Evolutionary conservation across 2,329 filamentous ascomycete genomes (phyloP), one percentile per base, ranked within the genome.

Genomic region (Aspergillus novofumigatus): DNA sequence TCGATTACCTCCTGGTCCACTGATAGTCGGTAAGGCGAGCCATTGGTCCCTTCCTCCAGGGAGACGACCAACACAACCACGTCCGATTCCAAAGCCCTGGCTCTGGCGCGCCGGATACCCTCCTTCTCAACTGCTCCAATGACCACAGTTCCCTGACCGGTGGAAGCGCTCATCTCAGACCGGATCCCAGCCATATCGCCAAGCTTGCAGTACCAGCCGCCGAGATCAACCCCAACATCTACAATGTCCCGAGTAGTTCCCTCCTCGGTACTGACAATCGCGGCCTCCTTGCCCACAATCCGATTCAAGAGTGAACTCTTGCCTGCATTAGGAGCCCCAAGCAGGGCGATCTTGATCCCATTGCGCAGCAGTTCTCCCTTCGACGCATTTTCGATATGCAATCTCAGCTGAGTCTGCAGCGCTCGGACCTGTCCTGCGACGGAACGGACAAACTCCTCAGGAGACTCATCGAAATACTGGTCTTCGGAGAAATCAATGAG

Each of bases 401-500:
- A 72, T 14, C 78, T 77, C 58, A 97, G 86, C 56, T 86, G 81
- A 29, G 72, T 69, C 54, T 86, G 77, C 55, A 97, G 83, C 0
- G 68, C 72, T 1, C 72, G 69, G 2, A 96, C 83, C 67, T 92
- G 86, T 0, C 63, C 64, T 1, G 85, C 82, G 29, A 97, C 90
- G 51, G 86, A 91, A 0, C 69, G 72, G 48, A 95, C 81, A 23
- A 97, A 80, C 55, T 89, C 83, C 0, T 81, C 77, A 0, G 91
- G 89, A 2, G 90, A 88, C 73, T 96, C 92, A 65, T 97, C 92
- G 68, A 99, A 96, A 76, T 97, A 90, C 75, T 99, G 93, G 68
- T 97, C 94, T 72, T 99, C 94, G 1, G 91, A 89, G 71, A 99
- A 99, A 74, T 99, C 94, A 60, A 99, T 97, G 64, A 99, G 77